Evolutionary conservation across 2,329 filamentous ascomycete species (phyloP).

Genomic region (Orbilia ellipsospora): DNA sequence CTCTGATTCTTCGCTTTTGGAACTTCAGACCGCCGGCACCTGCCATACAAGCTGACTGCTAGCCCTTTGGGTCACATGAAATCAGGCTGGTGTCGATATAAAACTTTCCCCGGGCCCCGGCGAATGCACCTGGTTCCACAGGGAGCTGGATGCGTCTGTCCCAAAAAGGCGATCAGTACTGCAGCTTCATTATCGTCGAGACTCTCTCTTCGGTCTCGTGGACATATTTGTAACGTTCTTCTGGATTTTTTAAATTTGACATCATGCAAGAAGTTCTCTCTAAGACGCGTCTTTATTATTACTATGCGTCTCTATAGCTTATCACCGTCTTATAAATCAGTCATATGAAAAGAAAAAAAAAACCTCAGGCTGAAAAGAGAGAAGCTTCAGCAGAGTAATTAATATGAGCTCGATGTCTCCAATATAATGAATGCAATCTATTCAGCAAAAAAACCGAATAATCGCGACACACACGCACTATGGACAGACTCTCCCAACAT

Average conservation of each 20-base stretch:
- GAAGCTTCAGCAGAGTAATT: constrained; percentile 1
- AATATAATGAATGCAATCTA: constrained; percentile 47
- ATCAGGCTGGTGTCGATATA: constrained; percentile 54
- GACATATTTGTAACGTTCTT: constrained; percentile 18
- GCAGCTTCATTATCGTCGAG: neutral
- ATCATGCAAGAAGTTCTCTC: constrained; percentile 24
- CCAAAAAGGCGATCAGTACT: constrained; percentile 43
- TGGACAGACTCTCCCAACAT: constrained; percentile 6
- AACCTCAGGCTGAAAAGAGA: constrained; percentile 42
- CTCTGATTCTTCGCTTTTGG: constrained; percentile 2
- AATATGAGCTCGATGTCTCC: constrained; percentile 23
- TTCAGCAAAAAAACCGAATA: neutral
- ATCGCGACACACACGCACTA: constrained; percentile 11
- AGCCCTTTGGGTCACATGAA: constrained; percentile 52
- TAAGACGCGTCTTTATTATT: constrained; percentile 30
- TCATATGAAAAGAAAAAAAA: neutral
- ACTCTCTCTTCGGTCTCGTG: constrained; percentile 13
- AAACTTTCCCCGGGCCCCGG: constrained; percentile 49
- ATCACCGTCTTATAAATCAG: constrained; percentile 42
- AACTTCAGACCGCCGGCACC: constrained; percentile 47
- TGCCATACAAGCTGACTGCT: constrained; percentile 24
- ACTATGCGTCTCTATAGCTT: constrained; percentile 36
- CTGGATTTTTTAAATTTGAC: constrained; percentile 27
- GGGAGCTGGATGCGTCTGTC: constrained; percentile 26
- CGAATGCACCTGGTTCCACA: constrained; percentile 35